A percentile compares a stretch with the other conserved stretches of the same genome.
These are phyloP conservation scores for Cucurbita argyrosperma DNA, from an alignment of 306 rosid genomes.

Conservation along the genomic window DNA sequence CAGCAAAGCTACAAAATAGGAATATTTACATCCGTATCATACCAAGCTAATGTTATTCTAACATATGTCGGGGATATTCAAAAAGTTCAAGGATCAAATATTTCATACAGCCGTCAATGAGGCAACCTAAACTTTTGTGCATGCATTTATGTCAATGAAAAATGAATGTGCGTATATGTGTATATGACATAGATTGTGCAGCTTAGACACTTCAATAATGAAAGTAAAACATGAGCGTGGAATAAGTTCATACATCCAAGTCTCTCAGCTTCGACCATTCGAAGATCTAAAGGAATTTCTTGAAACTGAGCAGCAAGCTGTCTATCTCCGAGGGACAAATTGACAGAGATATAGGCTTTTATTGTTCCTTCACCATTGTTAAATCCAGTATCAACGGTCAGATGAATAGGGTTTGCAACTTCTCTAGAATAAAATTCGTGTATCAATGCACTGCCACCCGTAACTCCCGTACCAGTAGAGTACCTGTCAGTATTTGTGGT, in stretches of 20 bases:
- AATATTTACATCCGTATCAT: neutral
- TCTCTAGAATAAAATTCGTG: conserved; percentile 91
- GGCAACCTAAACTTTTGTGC: neutral
- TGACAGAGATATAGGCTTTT: conserved; percentile 59
- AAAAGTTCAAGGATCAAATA: neutral
- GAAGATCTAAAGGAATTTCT: conserved; percentile 82
- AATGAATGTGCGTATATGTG: neutral
- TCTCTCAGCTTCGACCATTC: conserved; percentile 85
- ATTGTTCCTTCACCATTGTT: conserved; percentile 51
- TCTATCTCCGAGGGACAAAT: conserved; percentile 70
- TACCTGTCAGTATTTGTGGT: conserved; percentile 37
- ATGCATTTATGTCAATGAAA: neutral
- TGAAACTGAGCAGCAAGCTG: conserved; percentile 96
- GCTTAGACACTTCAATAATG: neutral
- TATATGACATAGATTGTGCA: neutral
- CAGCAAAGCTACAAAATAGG: neutral
- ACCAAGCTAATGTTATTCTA: neutral
- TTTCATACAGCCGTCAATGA: neutral
- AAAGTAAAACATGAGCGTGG: neutral
- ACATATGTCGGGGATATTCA: neutral
- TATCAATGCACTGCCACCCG: conserved; percentile 74
- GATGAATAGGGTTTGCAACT: conserved; percentile 68
- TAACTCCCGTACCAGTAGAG: conserved; percentile 85
- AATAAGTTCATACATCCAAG: conserved; percentile 53
- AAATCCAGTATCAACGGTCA: conserved; percentile 92